Evolutionary conservation across 2,329 filamentous ascomycete species (phyloP), one percentile per base, ranked within the genome.

Genomic region (Paecilomyces sp.): DNA sequence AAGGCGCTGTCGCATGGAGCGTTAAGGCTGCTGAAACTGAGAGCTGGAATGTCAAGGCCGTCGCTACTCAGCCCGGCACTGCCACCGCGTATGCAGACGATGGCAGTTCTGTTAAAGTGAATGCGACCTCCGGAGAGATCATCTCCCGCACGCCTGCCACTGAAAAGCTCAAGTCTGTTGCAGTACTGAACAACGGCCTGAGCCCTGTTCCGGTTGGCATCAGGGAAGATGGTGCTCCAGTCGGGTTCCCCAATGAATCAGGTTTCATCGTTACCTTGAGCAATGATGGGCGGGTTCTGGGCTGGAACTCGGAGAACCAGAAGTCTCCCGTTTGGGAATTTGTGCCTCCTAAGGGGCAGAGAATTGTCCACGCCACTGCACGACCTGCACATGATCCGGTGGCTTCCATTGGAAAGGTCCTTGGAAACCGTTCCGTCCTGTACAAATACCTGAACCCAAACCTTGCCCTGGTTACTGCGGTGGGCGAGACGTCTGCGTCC

Each of bases 371-470:
- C 53, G 81, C 94, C 47, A 87, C 87, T 2, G 82, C 87, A 18
- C 84, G 88, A 55, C 87, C 91, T 9, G 71, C 83, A 2, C 88
- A 93, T 64, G 92, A 99, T 67, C 91, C 91, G 0, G 87, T 97
- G 55, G 93, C 94, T 2, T 97, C 94, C 0, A 96, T 99, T 66
- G 94, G 94, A 9, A 91, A 91, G 61, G 94, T 97, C 1, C 84
- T 99, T 24, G 92, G 92, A 28, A 89, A 99, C 69, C 86, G 94
- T 52, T 88, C 87, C n/a, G 94, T 99, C 55, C 84, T 93, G 63
- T 99, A 99, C 85, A 99, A 99, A 77, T 97, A 97, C 72, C 79
- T 99, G 50, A 96, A 95, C 77, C 86, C 90, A 0, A 97, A 96
- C 75, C 83, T 91, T 6, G 81, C 92, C 2, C 82, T 97, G 0